Percentiles rank a stretch among this genome's conserved stretches.
Evolutionary conservation across 352 stramenopile genomes (phyloP).

Genomic region (Globisporangium cylindrosporum): DNA sequence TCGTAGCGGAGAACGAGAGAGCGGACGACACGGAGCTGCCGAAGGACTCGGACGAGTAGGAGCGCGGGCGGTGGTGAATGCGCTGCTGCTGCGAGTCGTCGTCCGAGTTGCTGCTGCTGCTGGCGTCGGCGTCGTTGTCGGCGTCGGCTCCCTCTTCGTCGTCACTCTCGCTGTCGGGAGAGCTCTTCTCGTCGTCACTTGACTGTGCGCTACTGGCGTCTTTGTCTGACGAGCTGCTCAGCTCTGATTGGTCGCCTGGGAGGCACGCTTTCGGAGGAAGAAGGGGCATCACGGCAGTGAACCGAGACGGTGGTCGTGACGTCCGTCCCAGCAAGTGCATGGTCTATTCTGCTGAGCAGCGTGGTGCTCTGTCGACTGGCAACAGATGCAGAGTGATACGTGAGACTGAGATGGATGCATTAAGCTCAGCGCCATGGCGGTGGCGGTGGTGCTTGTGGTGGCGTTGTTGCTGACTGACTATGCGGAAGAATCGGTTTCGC

Average conservation of each 20-base stretch:
- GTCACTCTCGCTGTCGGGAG: constrained; percentile 3
- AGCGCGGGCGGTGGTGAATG: not conserved
- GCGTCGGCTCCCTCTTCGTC: not conserved
- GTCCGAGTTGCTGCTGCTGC: constrained; percentile 6
- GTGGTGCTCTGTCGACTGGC: not conserved
- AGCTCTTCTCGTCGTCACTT: not conserved
- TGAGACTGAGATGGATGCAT: not conserved
- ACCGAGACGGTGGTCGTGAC: not conserved
- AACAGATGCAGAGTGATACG: not conserved
- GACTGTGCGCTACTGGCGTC: not conserved
- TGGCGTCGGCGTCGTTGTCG: constrained; percentile 8
- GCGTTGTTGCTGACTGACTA: not conserved
- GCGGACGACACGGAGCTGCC: constrained; percentile 16
- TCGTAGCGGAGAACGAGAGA: constrained; percentile 14
- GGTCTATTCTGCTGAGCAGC: not conserved
- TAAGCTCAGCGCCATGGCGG: not conserved
- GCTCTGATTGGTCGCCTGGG: constrained; percentile 18
- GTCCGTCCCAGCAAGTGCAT: constrained; percentile 10
- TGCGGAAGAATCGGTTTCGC: not conserved
- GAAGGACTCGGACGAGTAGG: constrained; percentile 8
- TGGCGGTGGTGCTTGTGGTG: not conserved
- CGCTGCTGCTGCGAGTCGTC: not conserved
- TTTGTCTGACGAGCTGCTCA: constrained; percentile 10
- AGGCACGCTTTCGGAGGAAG: not conserved
- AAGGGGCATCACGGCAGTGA: constrained; percentile 13